Percentiles rank a stretch among this genome's conserved stretches.
Evolutionary conservation across 768 basidiomycete species (phyloP).

Genomic region (Sporobolomyces roseus): DNA sequence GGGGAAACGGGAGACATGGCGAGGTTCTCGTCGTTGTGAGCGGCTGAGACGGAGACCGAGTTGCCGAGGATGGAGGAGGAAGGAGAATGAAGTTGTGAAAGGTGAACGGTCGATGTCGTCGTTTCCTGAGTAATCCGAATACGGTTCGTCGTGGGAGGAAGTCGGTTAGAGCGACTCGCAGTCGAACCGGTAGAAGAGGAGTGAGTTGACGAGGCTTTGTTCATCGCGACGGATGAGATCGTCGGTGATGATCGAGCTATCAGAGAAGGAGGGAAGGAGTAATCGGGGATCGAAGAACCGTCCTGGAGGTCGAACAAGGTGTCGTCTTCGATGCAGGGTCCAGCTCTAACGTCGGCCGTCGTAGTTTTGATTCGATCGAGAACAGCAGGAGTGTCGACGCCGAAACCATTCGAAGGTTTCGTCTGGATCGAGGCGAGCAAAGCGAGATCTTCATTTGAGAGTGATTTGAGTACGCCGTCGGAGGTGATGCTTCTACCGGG

Average conservation of each 20-base stretch:
- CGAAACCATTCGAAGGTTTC: no score
- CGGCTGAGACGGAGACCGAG: background rate
- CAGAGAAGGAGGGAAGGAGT: background rate
- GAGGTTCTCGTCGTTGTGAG: background rate
- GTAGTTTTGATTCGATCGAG: background rate
- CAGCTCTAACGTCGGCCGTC: no score
- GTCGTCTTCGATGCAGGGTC: no score
- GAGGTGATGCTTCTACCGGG: background rate
- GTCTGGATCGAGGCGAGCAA: constrained; percentile 21
- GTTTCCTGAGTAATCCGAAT: constrained; percentile 35
- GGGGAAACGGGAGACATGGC: no score
- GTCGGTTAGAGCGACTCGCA: background rate
- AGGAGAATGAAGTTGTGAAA: background rate
- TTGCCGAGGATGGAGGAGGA: background rate
- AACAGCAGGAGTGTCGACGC: no score
- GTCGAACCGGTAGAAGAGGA: constrained; percentile 11
- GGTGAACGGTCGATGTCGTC: constrained; percentile 16
- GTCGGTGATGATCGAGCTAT: background rate
- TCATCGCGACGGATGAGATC: background rate
- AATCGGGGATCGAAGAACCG: no score
- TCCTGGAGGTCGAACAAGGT: no score
- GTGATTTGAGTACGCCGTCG: background rate
- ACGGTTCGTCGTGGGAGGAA: background rate
- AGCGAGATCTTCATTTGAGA: constrained; percentile 25
- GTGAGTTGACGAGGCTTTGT: constrained; percentile 2